Evolutionary conservation across 768 basidiomycete genomes (phyloP).

Genomic region (Tylopilus sp.): DNA sequence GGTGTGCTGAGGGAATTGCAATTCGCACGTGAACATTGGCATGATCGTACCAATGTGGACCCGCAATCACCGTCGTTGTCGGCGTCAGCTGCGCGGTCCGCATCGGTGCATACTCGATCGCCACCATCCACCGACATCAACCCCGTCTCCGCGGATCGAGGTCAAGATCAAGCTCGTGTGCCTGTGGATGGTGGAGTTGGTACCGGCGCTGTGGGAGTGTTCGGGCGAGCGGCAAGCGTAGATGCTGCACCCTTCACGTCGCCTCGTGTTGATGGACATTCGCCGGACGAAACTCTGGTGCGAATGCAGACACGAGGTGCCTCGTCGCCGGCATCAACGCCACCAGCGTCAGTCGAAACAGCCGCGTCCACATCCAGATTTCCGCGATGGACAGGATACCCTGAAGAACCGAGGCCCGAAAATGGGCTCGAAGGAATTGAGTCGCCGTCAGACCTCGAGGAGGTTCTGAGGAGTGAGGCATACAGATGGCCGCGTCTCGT

Average conservation of each 20-base stretch:
- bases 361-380: constrained; percentile 9
- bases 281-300: constrained; percentile 10
- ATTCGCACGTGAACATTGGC: constrained; percentile 17
- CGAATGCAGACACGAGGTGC: constrained; percentile 11
- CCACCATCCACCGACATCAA: constrained; percentile 16
- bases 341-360: constrained; percentile 9
- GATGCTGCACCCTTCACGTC: constrained; percentile 17
- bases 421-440: constrained; percentile 4
- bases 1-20: constrained; percentile 25
- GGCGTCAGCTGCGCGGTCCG: constrained; percentile 8
- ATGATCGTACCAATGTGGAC: constrained; percentile 13
- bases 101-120: constrained; percentile 13
- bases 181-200: constrained; percentile 19
- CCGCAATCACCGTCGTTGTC: constrained; percentile 28
- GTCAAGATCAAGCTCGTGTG: constrained; percentile 10
- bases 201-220: constrained; percentile 11
- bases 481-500: constrained; percentile 89
- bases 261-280: constrained; percentile 25
- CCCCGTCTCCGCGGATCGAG: constrained; percentile 22
- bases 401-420: constrained; percentile 2
- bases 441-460: constrained; percentile 41
- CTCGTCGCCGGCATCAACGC: constrained; percentile 10
- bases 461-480: constrained; percentile 65
- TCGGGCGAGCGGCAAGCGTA: constrained; percentile 16
- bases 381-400: neutral